These are phyloP conservation scores for Aspergillus tanneri DNA, from an alignment of 2,329 filamentous ascomycete genomes.

Conservation along the genomic window DNA sequence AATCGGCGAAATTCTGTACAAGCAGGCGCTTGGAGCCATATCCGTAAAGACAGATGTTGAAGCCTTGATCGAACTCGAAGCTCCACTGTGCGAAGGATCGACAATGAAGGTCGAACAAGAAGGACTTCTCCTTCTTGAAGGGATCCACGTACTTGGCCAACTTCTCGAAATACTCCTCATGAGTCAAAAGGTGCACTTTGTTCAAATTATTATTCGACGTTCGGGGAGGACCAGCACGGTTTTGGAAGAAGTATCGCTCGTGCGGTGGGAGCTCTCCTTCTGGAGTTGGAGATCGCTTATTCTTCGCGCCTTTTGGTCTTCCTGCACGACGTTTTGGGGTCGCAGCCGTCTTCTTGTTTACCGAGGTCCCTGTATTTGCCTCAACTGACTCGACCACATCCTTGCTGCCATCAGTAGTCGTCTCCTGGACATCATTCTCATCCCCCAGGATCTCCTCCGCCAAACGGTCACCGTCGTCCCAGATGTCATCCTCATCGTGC, in stretches of 20 bases:
- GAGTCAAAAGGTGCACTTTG: slow-evolving; percentile 72
- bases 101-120: slow-evolving; percentile 71
- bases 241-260: slow-evolving; percentile 92
- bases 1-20: slow-evolving; percentile 70
- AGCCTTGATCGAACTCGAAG: slow-evolving; percentile 83
- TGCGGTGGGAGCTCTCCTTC: slow-evolving; percentile 80
- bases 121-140: slow-evolving; percentile 68
- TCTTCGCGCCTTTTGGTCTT: slow-evolving; percentile 56
- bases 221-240: slow-evolving; percentile 74
- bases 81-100: slow-evolving; percentile 87
- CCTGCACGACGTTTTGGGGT: slow-evolving; percentile 58
- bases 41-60: slow-evolving; percentile 87
- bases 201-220: slow-evolving; percentile 84
- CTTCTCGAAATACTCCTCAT: slow-evolving; percentile 84
- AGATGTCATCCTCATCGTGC: slow-evolving; percentile 64
- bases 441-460: slow-evolving; percentile 65
- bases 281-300: slow-evolving; percentile 72
- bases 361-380: slow-evolving; percentile 34
- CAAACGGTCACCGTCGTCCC: slow-evolving; percentile 66
- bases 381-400: slow-evolving; percentile 35
- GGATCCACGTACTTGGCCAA: slow-evolving; percentile 64
- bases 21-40: slow-evolving; percentile 85
- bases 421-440: slow-evolving; percentile 32
- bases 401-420: slow-evolving; percentile 23
- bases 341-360: slow-evolving; percentile 44